These are phyloP conservation scores for Sphaceloma murrayae DNA, from an alignment of 2,329 filamentous ascomycete genomes.

Conservation along the genomic window DNA sequence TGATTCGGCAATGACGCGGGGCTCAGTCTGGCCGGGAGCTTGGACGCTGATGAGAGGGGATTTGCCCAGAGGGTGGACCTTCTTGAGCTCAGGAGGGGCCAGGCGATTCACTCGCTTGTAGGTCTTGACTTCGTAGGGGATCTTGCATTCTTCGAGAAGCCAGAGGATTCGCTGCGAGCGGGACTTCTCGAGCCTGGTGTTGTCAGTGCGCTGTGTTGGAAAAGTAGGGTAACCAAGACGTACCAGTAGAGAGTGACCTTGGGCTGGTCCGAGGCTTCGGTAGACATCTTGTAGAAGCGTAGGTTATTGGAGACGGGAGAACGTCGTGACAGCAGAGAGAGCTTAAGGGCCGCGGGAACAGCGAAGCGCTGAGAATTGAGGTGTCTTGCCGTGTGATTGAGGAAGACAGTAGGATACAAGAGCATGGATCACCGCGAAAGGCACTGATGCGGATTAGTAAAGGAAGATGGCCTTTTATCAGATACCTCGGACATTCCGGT, in stretches of 20 bases:
- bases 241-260: conserved; percentile 59
- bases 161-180: conserved; percentile 75
- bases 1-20: conserved; percentile 67
- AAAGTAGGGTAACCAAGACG: conserved; percentile 15
- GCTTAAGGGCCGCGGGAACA: neutral
- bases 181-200: conserved; percentile 68
- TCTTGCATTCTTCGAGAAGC: conserved; percentile 72
- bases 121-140: conserved; percentile 69
- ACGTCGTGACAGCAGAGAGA: too few relatives aligned
- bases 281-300: conserved; percentile 16
- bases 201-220: neutral
- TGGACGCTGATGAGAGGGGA: conserved; percentile 67
- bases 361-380: neutral
- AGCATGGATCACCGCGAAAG: too few relatives aligned
- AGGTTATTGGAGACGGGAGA: too few relatives aligned
- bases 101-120: conserved; percentile 62
- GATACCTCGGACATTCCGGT: conserved; percentile 5
- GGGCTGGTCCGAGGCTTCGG: conserved; percentile 26
- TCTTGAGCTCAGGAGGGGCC: conserved; percentile 67
- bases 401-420: neutral
- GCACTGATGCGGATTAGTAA: too few relatives aligned
- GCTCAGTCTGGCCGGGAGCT: conserved; percentile 36
- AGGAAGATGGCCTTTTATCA: too few relatives aligned
- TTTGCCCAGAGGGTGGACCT: conserved; percentile 78
- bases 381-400: neutral